Evolutionary conservation across 805 yeast genomes (phyloP), one percentile per base, ranked within the genome.

Genomic region (Grigorovia transvaalensis): DNA sequence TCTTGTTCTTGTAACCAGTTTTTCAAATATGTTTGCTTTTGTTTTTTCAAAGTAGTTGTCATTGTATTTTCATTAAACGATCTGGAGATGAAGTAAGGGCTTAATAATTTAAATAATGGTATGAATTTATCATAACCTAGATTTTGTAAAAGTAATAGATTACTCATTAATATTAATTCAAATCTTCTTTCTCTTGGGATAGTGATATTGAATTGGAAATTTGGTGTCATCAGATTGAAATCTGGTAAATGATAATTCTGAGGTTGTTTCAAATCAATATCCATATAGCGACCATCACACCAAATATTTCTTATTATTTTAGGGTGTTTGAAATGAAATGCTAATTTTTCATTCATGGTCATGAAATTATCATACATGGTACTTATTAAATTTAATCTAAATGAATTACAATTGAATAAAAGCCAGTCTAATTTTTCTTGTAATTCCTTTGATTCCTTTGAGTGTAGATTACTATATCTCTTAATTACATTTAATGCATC

Each of bases 221-320:
- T 52, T 18, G 63, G 58, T 9, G 64, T 60, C 35, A 52, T 54
- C 23, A 60, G 53, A 46, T 58, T 53, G 13, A 57, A 57, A 47
- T 64, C 59, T 17, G 55, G 57, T 8, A 55, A 23, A 12, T 53
- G 56, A 18, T 58, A 19, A 9, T 53, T 46, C 5, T 55, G 53
- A 1, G 64, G 59, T 44, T 56, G 49, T 43, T 56, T 61, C 4
- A 57, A 46, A 43, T 66, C 65, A 17, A 62, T 48, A 12, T 58
- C 66, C 38, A 67, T 42, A 35, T 54, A 54, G 27, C 54, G 57
- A 2, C 78, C 73, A 58, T 75, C 78, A 40, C 80, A 71, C 69
- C 78, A 78, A 48, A 79, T 63, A 11, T 79, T 77, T 51, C 84
- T 62, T 53, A 75, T 72, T 33, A 81, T 78, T 57, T 79, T 78